Conservation (phyloP, 495 filamentous ascomycete genomes). For the Penicillium robsamsonii region DNA sequence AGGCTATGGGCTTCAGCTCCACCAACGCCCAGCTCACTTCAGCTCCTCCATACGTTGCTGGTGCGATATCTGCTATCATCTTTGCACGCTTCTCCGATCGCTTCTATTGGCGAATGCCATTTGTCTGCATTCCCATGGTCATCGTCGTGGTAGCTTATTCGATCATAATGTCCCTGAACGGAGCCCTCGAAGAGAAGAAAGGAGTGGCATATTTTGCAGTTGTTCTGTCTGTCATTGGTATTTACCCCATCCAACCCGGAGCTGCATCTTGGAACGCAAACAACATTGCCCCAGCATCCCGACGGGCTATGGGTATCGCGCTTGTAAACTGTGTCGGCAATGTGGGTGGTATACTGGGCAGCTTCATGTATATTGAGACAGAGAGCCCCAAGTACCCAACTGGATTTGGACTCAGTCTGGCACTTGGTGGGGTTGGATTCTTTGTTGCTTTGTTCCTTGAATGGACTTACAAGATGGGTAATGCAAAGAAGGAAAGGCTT, state of each 20-base stretch:
- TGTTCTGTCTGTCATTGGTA: neutral
- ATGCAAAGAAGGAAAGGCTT: slow-evolving; percentile 3
- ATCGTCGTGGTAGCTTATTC: slow-evolving; percentile 2
- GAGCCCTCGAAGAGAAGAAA: neutral
- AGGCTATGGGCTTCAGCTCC: slow-evolving; percentile 1
- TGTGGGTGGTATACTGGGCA: slow-evolving; percentile 11
- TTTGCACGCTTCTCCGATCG: neutral
- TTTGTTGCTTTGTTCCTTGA: slow-evolving; percentile 3
- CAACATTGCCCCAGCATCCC: slow-evolving; percentile 8
- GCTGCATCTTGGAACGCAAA: slow-evolving; percentile 8
- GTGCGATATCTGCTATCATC: slow-evolving; percentile 1
- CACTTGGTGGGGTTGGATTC: slow-evolving; percentile 2
- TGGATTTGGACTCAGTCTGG: slow-evolving; percentile 6
- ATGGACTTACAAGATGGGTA: slow-evolving; percentile 1
- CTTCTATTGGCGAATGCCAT: slow-evolving; percentile 6
- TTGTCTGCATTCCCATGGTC: neutral
- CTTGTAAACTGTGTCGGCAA: slow-evolving; percentile 11
- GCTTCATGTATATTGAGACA: slow-evolving; percentile 10
- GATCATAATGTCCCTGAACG: slow-evolving; percentile 2
- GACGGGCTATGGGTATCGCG: slow-evolving; percentile 11
- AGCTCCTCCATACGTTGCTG: neutral
- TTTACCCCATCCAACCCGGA: slow-evolving; percentile 9
- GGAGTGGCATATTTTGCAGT: slow-evolving; percentile 4
- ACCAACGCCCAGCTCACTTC: slow-evolving; percentile 2
- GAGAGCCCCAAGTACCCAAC: slow-evolving; percentile 4